Percentiles rank a stretch among this genome's conserved stretches.
phyloP scores from a whole-genome alignment of 139 green algal genomes.

The Chlorella sp. region DNA sequence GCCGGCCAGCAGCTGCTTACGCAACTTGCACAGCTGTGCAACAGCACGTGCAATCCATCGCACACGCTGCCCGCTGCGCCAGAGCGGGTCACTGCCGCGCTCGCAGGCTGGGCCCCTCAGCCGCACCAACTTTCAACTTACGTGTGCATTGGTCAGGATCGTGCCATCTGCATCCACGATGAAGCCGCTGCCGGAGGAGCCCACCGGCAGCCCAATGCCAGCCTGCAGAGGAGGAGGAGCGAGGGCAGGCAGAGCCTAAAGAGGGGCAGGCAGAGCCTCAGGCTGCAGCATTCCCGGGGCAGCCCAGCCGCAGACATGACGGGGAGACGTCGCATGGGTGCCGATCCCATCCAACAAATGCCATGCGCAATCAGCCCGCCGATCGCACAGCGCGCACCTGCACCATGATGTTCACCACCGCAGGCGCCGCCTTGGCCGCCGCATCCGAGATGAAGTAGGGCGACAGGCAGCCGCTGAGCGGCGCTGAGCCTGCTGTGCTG shows the following conservation, averaged over 20 bases:
- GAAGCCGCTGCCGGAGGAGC: constrained; percentile 65
- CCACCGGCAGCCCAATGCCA: neutral
- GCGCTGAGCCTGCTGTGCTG: neutral
- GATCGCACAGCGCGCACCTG: neutral
- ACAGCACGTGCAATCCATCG: no score
- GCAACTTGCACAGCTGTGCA: no score
- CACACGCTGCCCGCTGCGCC: no score
- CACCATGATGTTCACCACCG: constrained; percentile 61
- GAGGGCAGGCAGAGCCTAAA: neutral
- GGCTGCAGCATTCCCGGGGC: no score
- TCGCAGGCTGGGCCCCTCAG: no score
- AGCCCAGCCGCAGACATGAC: no score
- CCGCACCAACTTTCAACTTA: no score
- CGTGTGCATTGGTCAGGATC: constrained; percentile 86
- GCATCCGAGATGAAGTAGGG: constrained; percentile 71
- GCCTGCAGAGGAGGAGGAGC: neutral
- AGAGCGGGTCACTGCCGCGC: no score
- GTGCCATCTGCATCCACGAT: constrained; percentile 61
- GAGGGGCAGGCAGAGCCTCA: no score
- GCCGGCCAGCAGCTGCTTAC: no score
- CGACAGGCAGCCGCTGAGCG: constrained; percentile 30
- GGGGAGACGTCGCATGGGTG: no score
- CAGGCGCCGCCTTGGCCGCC: constrained; percentile 63
- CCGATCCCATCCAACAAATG: no score
- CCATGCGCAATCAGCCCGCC: neutral